Evolutionary conservation across 2,329 filamentous ascomycete genomes (phyloP), one percentile per base, ranked within the genome.

Genomic region (Fusarium zealandicum): DNA sequence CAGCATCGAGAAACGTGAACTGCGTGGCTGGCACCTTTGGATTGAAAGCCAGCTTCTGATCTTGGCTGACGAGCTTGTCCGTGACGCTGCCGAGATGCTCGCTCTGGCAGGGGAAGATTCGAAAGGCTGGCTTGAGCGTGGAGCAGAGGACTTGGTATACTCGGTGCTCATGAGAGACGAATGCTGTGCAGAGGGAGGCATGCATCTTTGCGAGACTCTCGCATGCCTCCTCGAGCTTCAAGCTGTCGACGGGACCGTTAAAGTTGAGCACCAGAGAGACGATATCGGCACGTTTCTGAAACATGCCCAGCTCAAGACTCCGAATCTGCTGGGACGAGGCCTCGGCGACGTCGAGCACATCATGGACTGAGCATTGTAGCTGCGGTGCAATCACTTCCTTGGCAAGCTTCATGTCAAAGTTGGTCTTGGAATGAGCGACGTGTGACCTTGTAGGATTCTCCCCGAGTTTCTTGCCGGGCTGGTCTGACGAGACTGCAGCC

Each of bases 121-220:
- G 69, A 56, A 82, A 82, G 2, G 78, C 73, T 1, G 78, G 73
- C 2, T 66, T 70, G 59, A 74, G 76, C 3, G 74, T 72, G 40
- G 75, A 75, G 30, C 81, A 66, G 28, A 78, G 75, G 0, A 79
- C 78, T 63, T 83, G 81, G 59, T 78, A 82, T 0, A 82, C 71
- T 3, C 72, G 73, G 6, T 79, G 74, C 10, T 76, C 73, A 39
- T 81, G 75, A 0, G 74, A 69, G 3, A 80, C 73, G 48, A 86
- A 86, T 0, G 79, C 77, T 0, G 84, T 84, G 17, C 82, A 79
- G 7, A 87, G 73, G 22, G 82, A 80, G 0, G 80, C 77, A 35
- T 83, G 81, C 30, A 79, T 71, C 28, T 69, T 68, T 0, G 72
- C 70, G 8, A 83, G 71, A 11, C 74, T 73, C 17, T 73, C 70